Evolutionary conservation across 2,329 filamentous ascomycete genomes (phyloP).

Genomic region (Colletotrichum sp.): DNA sequence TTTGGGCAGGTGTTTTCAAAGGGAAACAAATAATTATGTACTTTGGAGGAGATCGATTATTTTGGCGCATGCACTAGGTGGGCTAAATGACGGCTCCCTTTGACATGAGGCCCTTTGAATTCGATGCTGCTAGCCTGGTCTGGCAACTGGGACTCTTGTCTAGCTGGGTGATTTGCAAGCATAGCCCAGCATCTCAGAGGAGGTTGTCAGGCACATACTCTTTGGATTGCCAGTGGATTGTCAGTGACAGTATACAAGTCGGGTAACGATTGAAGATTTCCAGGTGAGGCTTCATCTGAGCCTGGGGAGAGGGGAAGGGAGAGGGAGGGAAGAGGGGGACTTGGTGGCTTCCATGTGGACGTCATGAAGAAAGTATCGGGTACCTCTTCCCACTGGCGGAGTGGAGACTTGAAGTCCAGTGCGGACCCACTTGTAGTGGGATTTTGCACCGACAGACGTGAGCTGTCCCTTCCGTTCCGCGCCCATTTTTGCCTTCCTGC

Average conservation of each 20-base stretch:
- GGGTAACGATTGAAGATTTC: neutral
- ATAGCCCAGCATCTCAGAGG: neutral
- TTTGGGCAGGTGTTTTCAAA: neutral
- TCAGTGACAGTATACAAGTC: neutral
- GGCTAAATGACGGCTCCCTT: neutral
- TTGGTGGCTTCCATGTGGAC: neutral
- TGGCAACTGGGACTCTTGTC: neutral
- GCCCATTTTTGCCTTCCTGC: conserved; percentile 18
- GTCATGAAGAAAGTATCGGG: conserved; percentile 5
- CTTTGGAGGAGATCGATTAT: neutral
- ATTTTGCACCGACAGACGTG: conserved; percentile 25
- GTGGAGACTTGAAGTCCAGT: conserved; percentile 20
- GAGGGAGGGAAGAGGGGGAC: neutral
- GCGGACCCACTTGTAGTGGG: conserved; percentile 24
- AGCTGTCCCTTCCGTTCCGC: conserved; percentile 24
- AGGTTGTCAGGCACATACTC: neutral
- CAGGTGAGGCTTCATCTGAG: neutral
- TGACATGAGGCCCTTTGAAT: neutral
- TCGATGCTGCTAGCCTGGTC: neutral
- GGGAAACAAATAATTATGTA: neutral
- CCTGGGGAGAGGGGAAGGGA: neutral
- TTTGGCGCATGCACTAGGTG: neutral
- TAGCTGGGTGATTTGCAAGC: neutral
- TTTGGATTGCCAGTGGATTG: neutral
- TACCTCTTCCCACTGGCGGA: neutral